Evolutionary conservation across 306 rosid genomes (phyloP).

Genomic region (Herpetospermum pedunculosum): DNA sequence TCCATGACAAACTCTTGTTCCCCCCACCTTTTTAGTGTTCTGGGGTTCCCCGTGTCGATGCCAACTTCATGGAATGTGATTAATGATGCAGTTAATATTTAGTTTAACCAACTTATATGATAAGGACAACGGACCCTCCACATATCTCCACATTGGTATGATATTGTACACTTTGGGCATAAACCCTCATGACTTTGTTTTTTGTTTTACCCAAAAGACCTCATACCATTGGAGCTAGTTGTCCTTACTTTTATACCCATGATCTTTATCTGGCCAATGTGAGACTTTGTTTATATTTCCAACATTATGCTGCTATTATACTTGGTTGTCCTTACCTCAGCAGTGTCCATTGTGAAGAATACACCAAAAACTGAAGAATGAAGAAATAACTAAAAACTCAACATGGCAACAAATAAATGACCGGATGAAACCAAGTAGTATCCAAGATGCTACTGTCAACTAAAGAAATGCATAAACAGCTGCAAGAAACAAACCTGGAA

Average conservation of each 20-base stretch:
- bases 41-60: not conserved
- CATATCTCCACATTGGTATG: no score
- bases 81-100: not conserved
- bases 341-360: not conserved
- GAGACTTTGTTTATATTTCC: no score
- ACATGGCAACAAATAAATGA: not conserved
- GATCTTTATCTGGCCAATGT: no score
- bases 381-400: not conserved
- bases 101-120: not conserved
- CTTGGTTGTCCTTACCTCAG: no score
- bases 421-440: not conserved
- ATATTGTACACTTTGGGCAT: no score
- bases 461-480: not conserved
- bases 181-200: no score
- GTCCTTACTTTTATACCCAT: no score
- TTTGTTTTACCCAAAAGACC: no score
- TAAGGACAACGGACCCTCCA: no score
- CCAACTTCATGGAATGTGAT: not conserved
- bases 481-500: slow-evolving; percentile 65
- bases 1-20: not conserved
- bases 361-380: not conserved
- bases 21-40: not conserved
- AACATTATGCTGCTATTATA: no score
- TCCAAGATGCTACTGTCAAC: not conserved
- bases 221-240: no score